These are phyloP conservation scores for Viridothelium virens DNA, from an alignment of 495 filamentous ascomycete species.

Conservation along the genomic window DNA sequence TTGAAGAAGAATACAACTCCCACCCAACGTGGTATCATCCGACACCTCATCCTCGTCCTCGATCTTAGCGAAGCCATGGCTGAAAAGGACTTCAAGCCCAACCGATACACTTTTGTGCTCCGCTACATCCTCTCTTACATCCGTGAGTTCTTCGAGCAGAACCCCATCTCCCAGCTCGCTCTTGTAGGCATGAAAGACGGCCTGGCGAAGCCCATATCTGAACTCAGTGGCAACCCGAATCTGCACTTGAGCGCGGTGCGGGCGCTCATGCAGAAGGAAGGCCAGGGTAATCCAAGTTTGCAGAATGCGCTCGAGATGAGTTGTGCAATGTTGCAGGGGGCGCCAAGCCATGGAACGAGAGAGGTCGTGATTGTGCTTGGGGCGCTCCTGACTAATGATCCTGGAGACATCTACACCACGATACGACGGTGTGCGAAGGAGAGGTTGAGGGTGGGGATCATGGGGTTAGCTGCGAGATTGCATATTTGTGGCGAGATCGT, in stretches of 20 bases:
- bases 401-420: constrained; percentile 90
- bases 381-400: constrained; percentile 80
- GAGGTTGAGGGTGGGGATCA: constrained; percentile 74
- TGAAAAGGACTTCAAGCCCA: constrained; percentile 90
- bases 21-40: constrained; percentile 90
- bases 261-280: constrained; percentile 64
- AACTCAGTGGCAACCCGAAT: constrained; percentile 82
- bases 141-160: constrained; percentile 94
- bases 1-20: constrained; percentile 87
- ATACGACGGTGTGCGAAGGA: constrained; percentile 67
- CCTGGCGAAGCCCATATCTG: constrained; percentile 72
- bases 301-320: constrained; percentile 97
- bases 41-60: constrained; percentile 84
- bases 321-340: constrained; percentile 78
- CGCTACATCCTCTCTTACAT: constrained; percentile 84
- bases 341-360: constrained; percentile 84
- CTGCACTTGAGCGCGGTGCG: constrained; percentile 76
- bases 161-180: constrained; percentile 93
- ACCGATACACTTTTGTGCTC: constrained; percentile 70
- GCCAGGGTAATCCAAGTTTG: constrained; percentile 78
- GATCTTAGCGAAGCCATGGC: constrained; percentile 89
- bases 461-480: constrained; percentile 85
- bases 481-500: constrained; percentile 90
- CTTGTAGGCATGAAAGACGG: constrained; percentile 87
- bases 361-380: constrained; percentile 90